Conservation (phyloP, 257 asterid genomes). For the Henckelia pumila region DNA sequence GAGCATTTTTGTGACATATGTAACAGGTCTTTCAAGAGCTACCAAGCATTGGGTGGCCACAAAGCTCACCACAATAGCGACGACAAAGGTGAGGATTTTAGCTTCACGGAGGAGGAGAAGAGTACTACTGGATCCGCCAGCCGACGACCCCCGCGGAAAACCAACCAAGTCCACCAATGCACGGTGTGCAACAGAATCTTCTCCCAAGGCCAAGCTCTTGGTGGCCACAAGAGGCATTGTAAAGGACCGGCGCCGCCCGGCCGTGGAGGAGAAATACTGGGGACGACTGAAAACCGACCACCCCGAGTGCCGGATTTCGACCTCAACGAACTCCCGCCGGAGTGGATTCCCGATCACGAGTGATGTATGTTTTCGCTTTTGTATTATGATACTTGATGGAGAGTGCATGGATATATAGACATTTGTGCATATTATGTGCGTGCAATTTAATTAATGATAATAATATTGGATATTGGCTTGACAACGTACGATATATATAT, state of each 20-base stretch:
- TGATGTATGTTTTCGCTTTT: no score
- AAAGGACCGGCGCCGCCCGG: not conserved
- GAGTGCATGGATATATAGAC: no score
- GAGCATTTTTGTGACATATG: constrained; percentile 5
- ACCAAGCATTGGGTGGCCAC: not conserved
- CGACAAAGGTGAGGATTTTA: constrained; percentile 1
- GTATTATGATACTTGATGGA: no score
- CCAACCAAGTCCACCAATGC: constrained; percentile 18
- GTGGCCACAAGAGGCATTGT: constrained; percentile 45
- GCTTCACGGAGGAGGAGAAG: not conserved
- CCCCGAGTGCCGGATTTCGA: constrained; percentile 22
- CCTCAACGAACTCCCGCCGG: constrained; percentile 35
- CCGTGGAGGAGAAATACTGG: not conserved
- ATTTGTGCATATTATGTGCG: no score
- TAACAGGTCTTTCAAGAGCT: not conserved
- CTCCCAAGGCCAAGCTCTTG: constrained; percentile 41
- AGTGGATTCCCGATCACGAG: constrained; percentile 3
- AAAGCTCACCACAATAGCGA: constrained; percentile 34
- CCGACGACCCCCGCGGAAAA: not conserved
- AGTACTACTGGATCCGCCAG: no score
- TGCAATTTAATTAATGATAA: no score
- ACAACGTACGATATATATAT: no score
- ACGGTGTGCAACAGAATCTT: constrained; percentile 28
- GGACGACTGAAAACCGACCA: not conserved
- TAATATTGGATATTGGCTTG: no score